phyloP scores from a whole-genome alignment of 306 rosid species.

The Ceratonia siliqua region DNA sequence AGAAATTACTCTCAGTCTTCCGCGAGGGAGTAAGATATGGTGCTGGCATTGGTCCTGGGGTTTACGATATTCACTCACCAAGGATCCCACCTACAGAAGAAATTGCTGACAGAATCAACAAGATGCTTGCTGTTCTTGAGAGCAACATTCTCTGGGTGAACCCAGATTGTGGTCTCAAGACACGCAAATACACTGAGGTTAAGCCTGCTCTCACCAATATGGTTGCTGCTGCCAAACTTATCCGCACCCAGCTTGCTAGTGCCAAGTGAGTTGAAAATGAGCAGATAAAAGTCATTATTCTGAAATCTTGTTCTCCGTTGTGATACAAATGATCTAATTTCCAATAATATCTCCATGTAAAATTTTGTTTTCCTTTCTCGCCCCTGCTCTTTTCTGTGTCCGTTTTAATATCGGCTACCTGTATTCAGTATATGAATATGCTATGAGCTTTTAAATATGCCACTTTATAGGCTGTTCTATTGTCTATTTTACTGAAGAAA shows the following conservation, averaged over 20 bases:
- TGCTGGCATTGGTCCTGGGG: constrained; percentile 66
- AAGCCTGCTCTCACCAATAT: constrained; percentile 59
- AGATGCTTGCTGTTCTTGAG: constrained; percentile 61
- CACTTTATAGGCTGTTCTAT: not conserved
- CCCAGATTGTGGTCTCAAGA: constrained; percentile 73
- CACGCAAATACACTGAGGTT: constrained; percentile 58
- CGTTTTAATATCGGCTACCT: constrained; percentile 1
- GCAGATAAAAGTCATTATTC: not conserved
- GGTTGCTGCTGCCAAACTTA: constrained; percentile 67
- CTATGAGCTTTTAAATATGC: not conserved
- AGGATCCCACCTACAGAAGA: constrained; percentile 59
- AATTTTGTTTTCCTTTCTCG: constrained; percentile 8
- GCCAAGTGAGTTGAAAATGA: constrained; percentile 40
- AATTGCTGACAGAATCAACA: constrained; percentile 56
- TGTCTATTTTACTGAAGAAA: not conserved
- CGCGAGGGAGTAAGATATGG: constrained; percentile 65
- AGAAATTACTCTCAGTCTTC: constrained; percentile 65
- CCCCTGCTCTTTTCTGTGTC: not conserved
- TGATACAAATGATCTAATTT: not conserved
- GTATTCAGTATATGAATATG: not conserved
- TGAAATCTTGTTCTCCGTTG: not conserved
- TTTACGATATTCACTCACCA: constrained; percentile 67
- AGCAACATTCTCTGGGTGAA: constrained; percentile 65
- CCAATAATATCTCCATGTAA: constrained; percentile 22
- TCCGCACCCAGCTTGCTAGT: constrained; percentile 45